These are phyloP conservation scores for Hymenotorrendiella dingleyae DNA, from an alignment of 2,329 filamentous ascomycete genomes.

Conservation along the genomic window DNA sequence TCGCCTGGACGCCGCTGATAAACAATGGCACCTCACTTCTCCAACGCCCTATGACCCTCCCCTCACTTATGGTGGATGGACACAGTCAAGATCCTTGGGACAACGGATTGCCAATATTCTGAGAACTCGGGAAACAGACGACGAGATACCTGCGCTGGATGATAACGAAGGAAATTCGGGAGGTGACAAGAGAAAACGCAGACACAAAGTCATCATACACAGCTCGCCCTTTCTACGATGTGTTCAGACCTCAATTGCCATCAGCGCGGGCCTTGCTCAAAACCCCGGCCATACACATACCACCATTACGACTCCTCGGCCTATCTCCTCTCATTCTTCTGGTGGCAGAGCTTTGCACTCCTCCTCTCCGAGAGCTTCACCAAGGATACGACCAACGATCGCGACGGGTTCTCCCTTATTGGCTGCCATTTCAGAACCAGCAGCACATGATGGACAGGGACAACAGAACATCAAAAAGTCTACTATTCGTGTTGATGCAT, in stretches of 20 bases:
- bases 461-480: slow-evolving; percentile 43
- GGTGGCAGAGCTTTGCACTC: slow-evolving; percentile 10
- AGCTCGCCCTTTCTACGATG: slow-evolving; percentile 92
- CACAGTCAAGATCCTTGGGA: slow-evolving; percentile 76
- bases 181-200: slow-evolving; percentile 41
- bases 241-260: slow-evolving; percentile 83
- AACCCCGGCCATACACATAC: slow-evolving; percentile 36
- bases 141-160: slow-evolving; percentile 18
- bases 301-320: no score
- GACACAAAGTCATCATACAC: slow-evolving; percentile 79
- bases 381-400: slow-evolving; percentile 23
- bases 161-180: slow-evolving; percentile 12
- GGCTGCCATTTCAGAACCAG: slow-evolving; percentile 25
- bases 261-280: slow-evolving; percentile 77
- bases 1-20: slow-evolving; percentile 89
- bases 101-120: slow-evolving; percentile 73
- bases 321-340: slow-evolving; percentile 17
- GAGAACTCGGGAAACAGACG: slow-evolving; percentile 42
- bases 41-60: slow-evolving; percentile 94
- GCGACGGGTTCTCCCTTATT: slow-evolving; percentile 25
- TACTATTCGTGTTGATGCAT: slow-evolving; percentile 78
- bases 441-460: slow-evolving; percentile 13
- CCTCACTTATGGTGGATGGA: slow-evolving; percentile 90
- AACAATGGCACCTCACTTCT: slow-evolving; percentile 89
- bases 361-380: slow-evolving; percentile 26